Conservation (phyloP, 108 stramenopile species). For the Chaetoceros tenuissimus region DNA sequence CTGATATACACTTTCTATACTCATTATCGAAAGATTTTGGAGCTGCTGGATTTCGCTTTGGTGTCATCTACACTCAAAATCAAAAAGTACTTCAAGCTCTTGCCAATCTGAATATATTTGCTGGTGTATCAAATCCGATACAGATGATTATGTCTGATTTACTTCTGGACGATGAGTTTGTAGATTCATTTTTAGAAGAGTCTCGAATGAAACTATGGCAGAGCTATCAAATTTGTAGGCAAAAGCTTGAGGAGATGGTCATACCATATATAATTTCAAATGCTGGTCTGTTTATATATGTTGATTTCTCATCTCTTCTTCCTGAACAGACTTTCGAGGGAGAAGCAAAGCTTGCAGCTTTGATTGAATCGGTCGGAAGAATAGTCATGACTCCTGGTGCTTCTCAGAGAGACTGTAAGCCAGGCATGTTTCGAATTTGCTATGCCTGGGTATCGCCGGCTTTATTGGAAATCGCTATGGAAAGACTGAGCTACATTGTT, state of each 20-base stretch:
- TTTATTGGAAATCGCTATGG: slow-evolving; percentile 70
- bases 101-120: slow-evolving; percentile 66
- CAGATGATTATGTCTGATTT: slow-evolving; percentile 76
- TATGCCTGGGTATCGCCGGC: slow-evolving; percentile 70
- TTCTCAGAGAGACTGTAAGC: slow-evolving; percentile 51
- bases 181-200: slow-evolving; percentile 61
- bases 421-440: slow-evolving; percentile 87
- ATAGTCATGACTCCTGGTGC: slow-evolving; percentile 82
- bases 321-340: slow-evolving; percentile 59
- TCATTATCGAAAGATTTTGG: slow-evolving; percentile 90
- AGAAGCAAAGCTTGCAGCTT: slow-evolving; percentile 48
- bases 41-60: slow-evolving; percentile 78
- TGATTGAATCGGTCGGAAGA: slow-evolving; percentile 54
- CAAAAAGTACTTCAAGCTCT: slow-evolving; percentile 36
- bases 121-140: slow-evolving; percentile 65
- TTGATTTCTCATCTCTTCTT: slow-evolving; percentile 75
- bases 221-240: slow-evolving; percentile 49
- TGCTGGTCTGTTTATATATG: slow-evolving; percentile 82
- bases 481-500: slow-evolving; percentile 41
- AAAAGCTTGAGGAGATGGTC: slow-evolving; percentile 71
- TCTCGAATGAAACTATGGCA: slow-evolving; percentile 33
- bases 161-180: slow-evolving; percentile 68
- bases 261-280: slow-evolving; percentile 64
- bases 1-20: slow-evolving; percentile 83
- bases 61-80: slow-evolving; percentile 82